phyloP scores from a whole-genome alignment of 139 green algal species.

The Eudorina sp. region DNA sequence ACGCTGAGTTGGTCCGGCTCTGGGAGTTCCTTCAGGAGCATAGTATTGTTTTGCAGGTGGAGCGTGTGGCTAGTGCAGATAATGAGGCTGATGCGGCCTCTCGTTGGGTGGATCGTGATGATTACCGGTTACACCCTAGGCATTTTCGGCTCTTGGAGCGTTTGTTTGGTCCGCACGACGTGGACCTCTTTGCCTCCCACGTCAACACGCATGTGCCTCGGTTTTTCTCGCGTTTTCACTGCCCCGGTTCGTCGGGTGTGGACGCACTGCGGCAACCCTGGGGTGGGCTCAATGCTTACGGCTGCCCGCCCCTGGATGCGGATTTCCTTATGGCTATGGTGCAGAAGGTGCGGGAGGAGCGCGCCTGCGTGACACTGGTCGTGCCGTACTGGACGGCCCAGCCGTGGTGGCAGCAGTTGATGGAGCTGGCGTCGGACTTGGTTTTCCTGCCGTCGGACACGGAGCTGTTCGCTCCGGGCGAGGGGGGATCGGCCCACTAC shows the following conservation, averaged over 20 bases:
- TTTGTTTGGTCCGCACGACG: neutral
- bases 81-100: neutral
- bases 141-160: neutral
- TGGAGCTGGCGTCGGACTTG: neutral
- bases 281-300: neutral
- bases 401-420: neutral
- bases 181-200: neutral
- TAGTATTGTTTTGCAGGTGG: neutral
- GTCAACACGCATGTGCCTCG: neutral
- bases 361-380: neutral
- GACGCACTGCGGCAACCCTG: neutral
- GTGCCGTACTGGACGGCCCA: conserved; percentile 2
- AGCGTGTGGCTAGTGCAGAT: neutral
- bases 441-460: conserved; percentile 20
- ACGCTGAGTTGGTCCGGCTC: neutral
- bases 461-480: neutral
- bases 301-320: neutral
- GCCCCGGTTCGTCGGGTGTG: neutral
- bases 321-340: neutral
- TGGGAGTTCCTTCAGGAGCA: conserved; percentile 13
- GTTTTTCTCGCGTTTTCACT: conserved; percentile 1
- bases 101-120: neutral
- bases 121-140: conserved; percentile 9
- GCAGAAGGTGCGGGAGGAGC: too few relatives aligned
- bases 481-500: neutral